Percentiles rank a stretch among this genome's conserved stretches.
phyloP scores from a whole-genome alignment of 495 filamentous ascomycete genomes.

The Podospora australis region DNA sequence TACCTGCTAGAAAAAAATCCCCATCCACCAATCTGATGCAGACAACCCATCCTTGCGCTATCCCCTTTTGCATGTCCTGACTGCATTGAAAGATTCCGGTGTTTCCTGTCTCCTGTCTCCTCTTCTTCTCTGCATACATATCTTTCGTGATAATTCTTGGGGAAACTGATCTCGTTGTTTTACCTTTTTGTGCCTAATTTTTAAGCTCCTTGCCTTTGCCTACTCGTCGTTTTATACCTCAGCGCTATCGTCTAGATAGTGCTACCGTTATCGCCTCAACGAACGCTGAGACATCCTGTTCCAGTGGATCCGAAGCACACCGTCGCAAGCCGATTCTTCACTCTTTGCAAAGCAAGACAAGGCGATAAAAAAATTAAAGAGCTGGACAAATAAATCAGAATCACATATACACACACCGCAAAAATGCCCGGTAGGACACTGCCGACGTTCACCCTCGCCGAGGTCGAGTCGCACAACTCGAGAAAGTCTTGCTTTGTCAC shows the following conservation, averaged over 20 bases:
- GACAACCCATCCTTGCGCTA: not conserved
- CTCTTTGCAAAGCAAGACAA: too few relatives aligned
- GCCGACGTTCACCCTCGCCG: conserved; percentile 68
- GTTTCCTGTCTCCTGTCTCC: not conserved
- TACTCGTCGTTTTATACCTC: too few relatives aligned
- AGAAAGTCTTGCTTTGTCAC: conserved; percentile 89
- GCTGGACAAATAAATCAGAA: not conserved
- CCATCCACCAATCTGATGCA: conserved; percentile 9
- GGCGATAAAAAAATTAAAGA: not conserved
- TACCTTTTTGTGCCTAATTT: not conserved
- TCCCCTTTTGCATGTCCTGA: not conserved
- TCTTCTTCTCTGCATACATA: too few relatives aligned
- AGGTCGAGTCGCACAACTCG: conserved; percentile 76
- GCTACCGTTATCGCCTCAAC: not conserved
- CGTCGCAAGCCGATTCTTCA: not conserved
- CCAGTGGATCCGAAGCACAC: not conserved
- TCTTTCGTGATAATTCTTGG: too few relatives aligned
- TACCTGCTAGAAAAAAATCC: conserved; percentile 5
- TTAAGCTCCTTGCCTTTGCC: not conserved
- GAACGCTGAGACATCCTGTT: not conserved
- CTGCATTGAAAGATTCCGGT: not conserved
- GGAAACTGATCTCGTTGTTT: too few relatives aligned
- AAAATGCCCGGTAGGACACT: conserved; percentile 47
- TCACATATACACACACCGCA: not conserved
- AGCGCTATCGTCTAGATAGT: too few relatives aligned